Evolutionary conservation across 2,329 filamentous ascomycete genomes (phyloP), one percentile per base, ranked within the genome.

Genomic region (Peltaster fructicola): DNA sequence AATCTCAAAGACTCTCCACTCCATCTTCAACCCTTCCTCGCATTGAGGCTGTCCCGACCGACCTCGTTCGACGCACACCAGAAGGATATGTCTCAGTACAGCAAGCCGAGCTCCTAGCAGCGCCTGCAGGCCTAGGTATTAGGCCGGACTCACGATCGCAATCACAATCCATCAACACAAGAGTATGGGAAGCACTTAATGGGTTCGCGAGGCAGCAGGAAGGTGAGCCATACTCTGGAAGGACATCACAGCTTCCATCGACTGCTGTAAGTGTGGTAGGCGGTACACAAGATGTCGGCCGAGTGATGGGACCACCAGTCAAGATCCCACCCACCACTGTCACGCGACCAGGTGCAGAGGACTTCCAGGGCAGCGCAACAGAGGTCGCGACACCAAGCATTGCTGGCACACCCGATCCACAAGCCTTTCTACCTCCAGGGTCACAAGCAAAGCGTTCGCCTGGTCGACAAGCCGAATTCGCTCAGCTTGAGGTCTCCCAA

Each of bases 341-440:
- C 15, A 26, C 29, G n/a, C 25, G 30, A 7, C 27, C 29, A 12
- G 34, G 31, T n/a, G 27, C 45, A 2, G 53, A 56, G 11, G 53
- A 57, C 8, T 49, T 51, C 20, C 33, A 50, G 22, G 48, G 47
- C 30, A 61, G 55, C 33, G 54, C 53, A 9, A 61, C 57, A 4
- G 57, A 62, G 33, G 43, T 56, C 15, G 55, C 54, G 5, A 61
- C 58, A 9, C 56, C 58, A 7, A 60, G 54, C 34, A 36, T 47
- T 14, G 41, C 39, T 15, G 48, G 48, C 17, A 59, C 56, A 5
- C 57, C 57, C n/a, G 44, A 46, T 13, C 30, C 44, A 14, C 29
- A 29, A 30, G 33, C 33, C 9, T 32, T 32, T 16, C 15, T 15
- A 3, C 30, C 30, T 4, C 17, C 17, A 21, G 26, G 20, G 13